Conservation (phyloP, 345 rosid genomes). For the Chamaenerion angustifolium region DNA sequence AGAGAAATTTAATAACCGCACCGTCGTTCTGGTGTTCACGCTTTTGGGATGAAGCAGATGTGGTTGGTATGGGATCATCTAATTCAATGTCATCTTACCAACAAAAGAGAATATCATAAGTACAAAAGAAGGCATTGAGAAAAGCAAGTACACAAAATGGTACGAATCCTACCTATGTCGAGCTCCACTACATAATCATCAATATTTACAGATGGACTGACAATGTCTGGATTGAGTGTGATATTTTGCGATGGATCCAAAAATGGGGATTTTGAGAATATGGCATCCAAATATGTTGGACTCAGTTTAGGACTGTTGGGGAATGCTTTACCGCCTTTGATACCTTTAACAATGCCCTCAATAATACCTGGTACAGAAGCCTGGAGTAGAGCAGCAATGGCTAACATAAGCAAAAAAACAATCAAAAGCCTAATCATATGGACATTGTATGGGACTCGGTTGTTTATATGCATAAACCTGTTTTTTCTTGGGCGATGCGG, state of each 20-base stretch:
- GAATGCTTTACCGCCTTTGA: constrained; percentile 23
- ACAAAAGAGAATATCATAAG: constrained; percentile 8
- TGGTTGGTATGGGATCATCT: constrained; percentile 32
- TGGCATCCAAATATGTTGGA: constrained; percentile 34
- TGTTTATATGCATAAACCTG: constrained; percentile 14
- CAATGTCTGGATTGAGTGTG: constrained; percentile 13
- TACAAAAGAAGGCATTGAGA: neutral
- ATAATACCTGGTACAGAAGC: constrained; percentile 36
- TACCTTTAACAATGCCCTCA: constrained; percentile 46
- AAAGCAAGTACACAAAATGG: neutral
- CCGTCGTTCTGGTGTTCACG: constrained; percentile 29
- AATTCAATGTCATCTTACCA: constrained; percentile 66
- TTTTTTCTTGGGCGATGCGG: constrained; percentile 31
- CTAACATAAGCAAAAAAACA: neutral
- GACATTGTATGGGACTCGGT: too few relatives aligned
- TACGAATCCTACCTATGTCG: constrained; percentile 46
- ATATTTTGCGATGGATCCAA: neutral
- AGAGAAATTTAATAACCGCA: constrained; percentile 1
- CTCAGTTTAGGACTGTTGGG: constrained; percentile 11
- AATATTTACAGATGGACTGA: constrained; percentile 21
- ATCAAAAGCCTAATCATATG: too few relatives aligned
- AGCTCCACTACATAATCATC: constrained; percentile 34
- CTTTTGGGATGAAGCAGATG: constrained; percentile 23
- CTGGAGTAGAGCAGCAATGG: constrained; percentile 19
- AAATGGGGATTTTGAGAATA: constrained; percentile 51